These are phyloP conservation scores for Talaromyces sp. DNA, from an alignment of 2,329 filamentous ascomycete genomes.

Conservation along the genomic window DNA sequence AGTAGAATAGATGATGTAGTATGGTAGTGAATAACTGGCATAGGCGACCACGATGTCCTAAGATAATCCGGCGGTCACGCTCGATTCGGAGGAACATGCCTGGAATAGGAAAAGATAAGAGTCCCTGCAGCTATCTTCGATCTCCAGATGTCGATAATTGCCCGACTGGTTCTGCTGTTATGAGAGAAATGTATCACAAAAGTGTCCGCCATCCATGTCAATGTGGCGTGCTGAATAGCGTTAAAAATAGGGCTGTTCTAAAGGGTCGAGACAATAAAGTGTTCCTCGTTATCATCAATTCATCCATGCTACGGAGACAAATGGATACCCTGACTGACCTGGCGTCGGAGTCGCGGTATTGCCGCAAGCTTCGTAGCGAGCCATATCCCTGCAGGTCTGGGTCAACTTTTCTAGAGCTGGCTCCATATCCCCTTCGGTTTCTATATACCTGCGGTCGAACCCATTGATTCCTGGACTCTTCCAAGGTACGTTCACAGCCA, in stretches of 20 bases:
- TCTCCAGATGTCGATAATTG: no score
- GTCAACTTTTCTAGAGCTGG: not conserved
- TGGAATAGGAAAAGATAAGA: no score
- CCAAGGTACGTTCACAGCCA: not conserved
- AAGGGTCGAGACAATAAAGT: not conserved
- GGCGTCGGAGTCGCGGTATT: not conserved
- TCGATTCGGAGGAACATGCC: no score
- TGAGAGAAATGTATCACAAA: not conserved
- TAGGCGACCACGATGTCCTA: no score
- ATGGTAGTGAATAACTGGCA: no score
- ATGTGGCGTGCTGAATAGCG: conserved; percentile 3
- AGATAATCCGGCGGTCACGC: no score
- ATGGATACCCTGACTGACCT: not conserved
- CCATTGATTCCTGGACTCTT: not conserved
- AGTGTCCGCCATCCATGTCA: not conserved
- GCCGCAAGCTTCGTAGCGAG: not conserved
- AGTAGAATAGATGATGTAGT: no score
- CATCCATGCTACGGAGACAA: not conserved
- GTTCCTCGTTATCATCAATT: not conserved
- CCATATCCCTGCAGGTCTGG: not conserved
- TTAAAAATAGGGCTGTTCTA: not conserved
- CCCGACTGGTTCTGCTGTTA: not conserved
- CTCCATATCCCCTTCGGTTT: not conserved
- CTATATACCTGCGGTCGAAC: not conserved
- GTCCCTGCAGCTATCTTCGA: no score